phyloP scores from a whole-genome alignment of 1,284 basidiomycete species.

The Ganoderma boninense region DNA sequence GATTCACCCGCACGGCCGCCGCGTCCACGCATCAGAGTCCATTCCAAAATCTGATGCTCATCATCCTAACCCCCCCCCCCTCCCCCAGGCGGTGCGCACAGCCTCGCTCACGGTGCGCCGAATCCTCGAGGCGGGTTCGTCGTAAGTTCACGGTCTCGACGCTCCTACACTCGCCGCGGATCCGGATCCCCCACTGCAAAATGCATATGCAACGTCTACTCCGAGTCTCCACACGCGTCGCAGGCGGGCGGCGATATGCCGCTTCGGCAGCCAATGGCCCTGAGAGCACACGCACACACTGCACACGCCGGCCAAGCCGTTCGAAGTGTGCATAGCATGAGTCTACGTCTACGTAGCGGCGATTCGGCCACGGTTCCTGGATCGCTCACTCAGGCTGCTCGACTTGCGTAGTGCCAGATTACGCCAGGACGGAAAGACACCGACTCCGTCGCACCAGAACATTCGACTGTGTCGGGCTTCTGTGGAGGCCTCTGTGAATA shows the following conservation, averaged over 20 bases:
- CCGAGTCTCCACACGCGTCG: neutral
- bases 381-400: neutral
- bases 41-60: neutral
- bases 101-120: no score
- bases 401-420: neutral
- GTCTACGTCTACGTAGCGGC: neutral
- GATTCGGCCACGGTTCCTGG: neutral
- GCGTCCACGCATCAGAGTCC: neutral
- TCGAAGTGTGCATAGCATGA: neutral
- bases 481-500: neutral
- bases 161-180: neutral
- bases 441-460: neutral
- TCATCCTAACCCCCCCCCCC: neutral
- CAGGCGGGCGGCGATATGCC: neutral
- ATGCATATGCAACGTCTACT: neutral
- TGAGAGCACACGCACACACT: neutral
- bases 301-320: neutral
- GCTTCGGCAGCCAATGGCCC: neutral
- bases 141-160: neutral
- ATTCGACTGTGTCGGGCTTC: neutral
- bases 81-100: neutral
- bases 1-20: constrained; percentile 3
- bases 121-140: neutral
- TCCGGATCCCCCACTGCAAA: neutral
- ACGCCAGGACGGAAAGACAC: neutral